These are phyloP conservation scores for Mortierella sp. DNA, from an alignment of 371 early-diverging fungal genomes.

Conservation along the genomic window DNA sequence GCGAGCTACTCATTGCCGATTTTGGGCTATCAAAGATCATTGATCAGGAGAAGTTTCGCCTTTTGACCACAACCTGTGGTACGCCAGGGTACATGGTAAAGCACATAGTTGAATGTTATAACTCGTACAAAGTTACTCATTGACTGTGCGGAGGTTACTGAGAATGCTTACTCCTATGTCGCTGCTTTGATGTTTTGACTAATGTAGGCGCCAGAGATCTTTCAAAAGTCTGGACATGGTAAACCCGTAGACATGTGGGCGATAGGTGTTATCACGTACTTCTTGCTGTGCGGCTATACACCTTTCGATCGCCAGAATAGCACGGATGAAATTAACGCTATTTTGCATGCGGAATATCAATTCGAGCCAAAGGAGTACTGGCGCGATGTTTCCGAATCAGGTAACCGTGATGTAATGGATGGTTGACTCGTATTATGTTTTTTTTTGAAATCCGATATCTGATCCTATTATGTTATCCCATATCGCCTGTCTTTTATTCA, in stretches of 20 bases:
- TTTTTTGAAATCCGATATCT: neutral
- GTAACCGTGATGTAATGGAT: conserved; percentile 8
- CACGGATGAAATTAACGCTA: conserved; percentile 75
- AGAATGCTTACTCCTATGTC: neutral
- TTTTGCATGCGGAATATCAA: conserved; percentile 78
- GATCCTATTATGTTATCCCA: neutral
- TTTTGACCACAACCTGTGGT: conserved; percentile 87
- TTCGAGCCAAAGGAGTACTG: conserved; percentile 86
- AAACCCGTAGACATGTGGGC: conserved; percentile 93
- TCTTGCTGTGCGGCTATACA: conserved; percentile 88
- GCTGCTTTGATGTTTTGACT: neutral
- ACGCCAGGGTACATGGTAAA: conserved; percentile 87
- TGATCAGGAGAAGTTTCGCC: conserved; percentile 82
- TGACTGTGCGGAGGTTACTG: no score
- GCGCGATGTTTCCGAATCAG: conserved; percentile 62
- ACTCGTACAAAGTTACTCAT: no score
- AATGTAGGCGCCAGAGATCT: conserved; percentile 83
- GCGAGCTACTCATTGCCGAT: conserved; percentile 87
- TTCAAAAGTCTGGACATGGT: conserved; percentile 76
- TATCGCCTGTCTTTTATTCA: neutral
- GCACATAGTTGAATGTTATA: conserved; percentile 23
- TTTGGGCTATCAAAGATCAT: conserved; percentile 91
- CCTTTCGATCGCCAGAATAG: conserved; percentile 88
- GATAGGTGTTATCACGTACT: conserved; percentile 93
- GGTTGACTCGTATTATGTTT: neutral